Evolutionary conservation across 306 rosid genomes (phyloP).

Genomic region (Vachellia collinsii): DNA sequence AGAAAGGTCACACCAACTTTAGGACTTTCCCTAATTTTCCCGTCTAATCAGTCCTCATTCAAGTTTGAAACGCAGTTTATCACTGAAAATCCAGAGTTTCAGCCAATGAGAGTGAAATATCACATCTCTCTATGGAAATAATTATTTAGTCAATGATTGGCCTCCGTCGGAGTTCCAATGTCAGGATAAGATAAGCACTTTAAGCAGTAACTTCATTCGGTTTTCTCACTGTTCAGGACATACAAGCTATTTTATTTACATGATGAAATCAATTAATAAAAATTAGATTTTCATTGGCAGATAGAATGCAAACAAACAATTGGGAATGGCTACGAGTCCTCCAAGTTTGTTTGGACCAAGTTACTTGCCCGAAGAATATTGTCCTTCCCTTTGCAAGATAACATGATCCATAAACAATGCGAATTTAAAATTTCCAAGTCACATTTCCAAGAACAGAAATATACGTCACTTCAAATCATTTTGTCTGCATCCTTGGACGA

Average conservation of each 20-base stretch:
- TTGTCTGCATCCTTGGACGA: neutral
- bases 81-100: neutral
- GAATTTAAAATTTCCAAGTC: neutral
- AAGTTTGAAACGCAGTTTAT: neutral
- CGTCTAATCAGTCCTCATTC: neutral
- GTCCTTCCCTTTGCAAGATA: neutral
- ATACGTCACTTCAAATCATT: neutral
- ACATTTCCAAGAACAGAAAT: neutral
- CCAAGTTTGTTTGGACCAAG: neutral
- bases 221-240: neutral
- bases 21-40: neutral
- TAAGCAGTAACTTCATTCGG: neutral
- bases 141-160: neutral
- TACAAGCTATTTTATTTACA: neutral
- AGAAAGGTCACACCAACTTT: neutral
- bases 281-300: neutral
- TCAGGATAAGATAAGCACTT: neutral
- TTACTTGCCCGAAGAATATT: neutral
- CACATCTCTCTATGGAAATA: neutral
- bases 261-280: neutral
- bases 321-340: neutral
- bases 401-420: neutral
- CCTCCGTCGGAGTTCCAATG: neutral
- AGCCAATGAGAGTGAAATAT: neutral
- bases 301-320: neutral